These are phyloP conservation scores for Erodium moschatum DNA, from an alignment of 441 rosid species.

Conservation along the genomic window DNA sequence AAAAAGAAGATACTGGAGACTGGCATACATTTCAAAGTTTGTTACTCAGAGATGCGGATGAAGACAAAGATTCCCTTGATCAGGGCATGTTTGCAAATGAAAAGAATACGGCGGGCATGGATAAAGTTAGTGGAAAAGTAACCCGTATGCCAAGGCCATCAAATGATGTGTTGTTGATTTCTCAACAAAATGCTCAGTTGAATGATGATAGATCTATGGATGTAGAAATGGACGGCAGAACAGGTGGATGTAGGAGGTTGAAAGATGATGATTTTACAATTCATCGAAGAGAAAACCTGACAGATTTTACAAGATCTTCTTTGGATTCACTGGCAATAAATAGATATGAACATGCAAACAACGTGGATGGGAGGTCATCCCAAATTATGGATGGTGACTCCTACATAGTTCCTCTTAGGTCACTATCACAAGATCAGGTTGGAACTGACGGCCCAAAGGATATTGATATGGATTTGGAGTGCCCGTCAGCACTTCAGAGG, in stretches of 20 bases:
- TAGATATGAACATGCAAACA: conserved; percentile 44
- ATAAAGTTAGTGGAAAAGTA: conserved; percentile 35
- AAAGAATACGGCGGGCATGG: conserved; percentile 38
- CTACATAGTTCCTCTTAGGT: conserved; percentile 55
- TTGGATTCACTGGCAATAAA: conserved; percentile 44
- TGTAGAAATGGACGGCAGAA: conserved; percentile 37
- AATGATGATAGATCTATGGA: conserved; percentile 31
- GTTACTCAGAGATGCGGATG: conserved; percentile 66
- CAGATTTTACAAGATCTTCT: conserved; percentile 28
- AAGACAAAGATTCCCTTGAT: conserved; percentile 42
- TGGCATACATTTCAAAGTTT: conserved; percentile 89
- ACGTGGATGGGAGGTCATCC: conserved; percentile 38
- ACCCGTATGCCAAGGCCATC: conserved; percentile 39
- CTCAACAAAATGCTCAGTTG: conserved; percentile 29
- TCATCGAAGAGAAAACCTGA: conserved; percentile 31
- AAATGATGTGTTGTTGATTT: conserved; percentile 46
- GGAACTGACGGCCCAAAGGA: conserved; percentile 39
- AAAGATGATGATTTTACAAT: conserved; percentile 50
- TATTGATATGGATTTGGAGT: conserved; percentile 57
- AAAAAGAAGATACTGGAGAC: conserved; percentile 42
- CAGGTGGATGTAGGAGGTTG: conserved; percentile 34
- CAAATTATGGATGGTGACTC: conserved; percentile 59
- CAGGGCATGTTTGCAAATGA: conserved; percentile 51
- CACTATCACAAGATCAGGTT: conserved; percentile 33
- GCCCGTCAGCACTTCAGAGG: conserved; percentile 36